Base-by-base conservation (phyloP, 1,139 yeast species). In the Yamadazyma oceani region DNA sequence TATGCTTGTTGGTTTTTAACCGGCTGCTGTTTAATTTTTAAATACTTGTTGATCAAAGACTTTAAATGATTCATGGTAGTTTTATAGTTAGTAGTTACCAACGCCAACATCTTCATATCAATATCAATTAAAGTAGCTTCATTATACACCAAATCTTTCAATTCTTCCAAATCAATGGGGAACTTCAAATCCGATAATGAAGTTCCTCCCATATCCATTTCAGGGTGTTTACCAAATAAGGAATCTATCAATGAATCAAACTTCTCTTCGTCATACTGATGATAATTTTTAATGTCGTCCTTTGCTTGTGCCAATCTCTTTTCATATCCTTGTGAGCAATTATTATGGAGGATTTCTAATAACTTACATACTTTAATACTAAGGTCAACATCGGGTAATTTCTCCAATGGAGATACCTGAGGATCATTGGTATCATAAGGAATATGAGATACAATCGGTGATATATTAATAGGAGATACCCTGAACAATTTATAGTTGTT, bases 301-400 rank as follows among this genome's bases (percentile, higher is more conserved):
- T 62, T 57, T 1, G 80, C 73, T 40, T 60, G 72, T 15, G 59
- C 66, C 36, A 77, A 51, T 37, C 72, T 66, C 42, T 67, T 73
- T 38, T 69, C 66, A 48, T 79, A 78, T 0, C 80, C 75, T 15
- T 63, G 64, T 10, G 69, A 54, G 11, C 82, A 69, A 37, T 65
- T 69, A 5, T 46, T 37, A 32, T 69, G 57, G 34, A 76, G 57
- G 0, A 53, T 38, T 31, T 64, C 69, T 28, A 77, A 55, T 14
- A 66, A 53, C 35, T 57, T 60, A 22, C 74, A 47, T 32, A 75
- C 62, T 32, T 65, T 68, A 13, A 55, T 29, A 2, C 69, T 62
- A 11, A 54, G 49, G 17, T 58, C 55, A 2, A 50, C 40, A 4
- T 53, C 35, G 3, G 76, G 74, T 11, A 69, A 46, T 11, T 58